Base-by-base conservation (phyloP, 2,329 filamentous ascomycete genomes). In the Colletotrichum salicis region DNA sequence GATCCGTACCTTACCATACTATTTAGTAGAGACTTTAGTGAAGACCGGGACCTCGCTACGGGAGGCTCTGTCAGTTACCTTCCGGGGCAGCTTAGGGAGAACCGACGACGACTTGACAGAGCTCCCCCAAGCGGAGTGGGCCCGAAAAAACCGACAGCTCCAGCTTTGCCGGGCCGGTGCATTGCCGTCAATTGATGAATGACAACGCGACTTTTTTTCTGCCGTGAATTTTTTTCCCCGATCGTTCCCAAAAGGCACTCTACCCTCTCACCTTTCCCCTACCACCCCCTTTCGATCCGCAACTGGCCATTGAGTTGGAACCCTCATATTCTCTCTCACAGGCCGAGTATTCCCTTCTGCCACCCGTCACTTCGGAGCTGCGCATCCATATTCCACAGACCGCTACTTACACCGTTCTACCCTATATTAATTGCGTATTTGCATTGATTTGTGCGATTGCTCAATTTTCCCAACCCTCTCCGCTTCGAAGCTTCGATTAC, bases 171-270 rank as follows among this genome's bases (percentile, higher is more conserved):
- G 70, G 70, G 59, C 70, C 70, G 70, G 70, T 69, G 66, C 65
- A 71, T 72, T 70, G 55, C 70, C 69, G 69, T 71, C 69, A 71
- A 70, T 70, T 67, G 63, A 66, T 67, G 67, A 66, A 70, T 70
- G 67, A 67, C 67, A 67, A 55, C 33, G 55, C 69, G 45, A 69
- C 45, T 45, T 71, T 71, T 67, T 69, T 64, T 69, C 55, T 62
- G 55, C 37, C 58, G 45, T 37, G 45, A 71, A 69, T 67, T 41
- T 29, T 67, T 64, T 71, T 70, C 67, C 63, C 19, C 67, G 19
- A 27, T 62, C 22, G 54, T 55, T 59, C 22, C 55, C 37, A 54
- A 63, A 58, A 29, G 33, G 45, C 48, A 56, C 45, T 29, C 58
- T 54, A 51, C 52, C 31, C 57, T 61, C 66, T 63, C 63, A 41